These are phyloP conservation scores for Sporobolomyces phaffii DNA, from an alignment of 768 basidiomycete genomes.

Conservation along the genomic window DNA sequence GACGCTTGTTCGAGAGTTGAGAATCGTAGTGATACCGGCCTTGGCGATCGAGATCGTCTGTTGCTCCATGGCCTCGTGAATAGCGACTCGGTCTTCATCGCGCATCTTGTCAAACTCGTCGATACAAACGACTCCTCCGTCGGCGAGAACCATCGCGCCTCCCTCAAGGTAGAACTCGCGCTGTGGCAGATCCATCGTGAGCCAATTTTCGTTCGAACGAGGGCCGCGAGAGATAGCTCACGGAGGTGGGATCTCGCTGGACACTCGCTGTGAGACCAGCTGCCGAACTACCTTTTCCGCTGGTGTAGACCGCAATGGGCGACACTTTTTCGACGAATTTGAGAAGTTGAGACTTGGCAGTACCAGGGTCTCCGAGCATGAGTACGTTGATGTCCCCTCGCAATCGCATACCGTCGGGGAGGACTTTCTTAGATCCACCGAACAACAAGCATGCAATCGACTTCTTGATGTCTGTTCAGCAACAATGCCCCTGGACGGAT, in stretches of 20 bases:
- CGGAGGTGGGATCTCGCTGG: slow-evolving; percentile 84
- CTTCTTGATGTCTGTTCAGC: slow-evolving; percentile 81
- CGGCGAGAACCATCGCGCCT: slow-evolving; percentile 97
- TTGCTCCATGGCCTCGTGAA: slow-evolving; percentile 99
- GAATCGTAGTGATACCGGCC: slow-evolving; percentile 93
- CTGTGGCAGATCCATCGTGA: too few species aligned
- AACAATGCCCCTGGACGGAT: too few species aligned
- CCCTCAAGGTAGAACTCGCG: slow-evolving; percentile 98
- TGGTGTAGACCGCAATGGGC: slow-evolving; percentile 95
- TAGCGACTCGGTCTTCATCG: slow-evolving; percentile 96
- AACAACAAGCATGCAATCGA: slow-evolving; percentile 93
- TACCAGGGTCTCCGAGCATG: slow-evolving; percentile 93
- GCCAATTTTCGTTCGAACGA: too few species aligned
- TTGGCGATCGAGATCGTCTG: slow-evolving; percentile 95
- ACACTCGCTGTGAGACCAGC: slow-evolving; percentile 97
- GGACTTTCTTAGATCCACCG: slow-evolving; percentile 91
- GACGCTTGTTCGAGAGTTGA: slow-evolving; percentile 92
- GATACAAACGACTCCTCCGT: slow-evolving; percentile 96
- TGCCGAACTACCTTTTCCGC: slow-evolving; percentile 95
- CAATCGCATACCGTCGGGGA: slow-evolving; percentile 94
- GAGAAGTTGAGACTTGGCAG: slow-evolving; percentile 92
- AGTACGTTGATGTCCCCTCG: slow-evolving; percentile 97
- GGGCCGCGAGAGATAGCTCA: slow-evolving; percentile 53
- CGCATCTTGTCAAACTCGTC: slow-evolving; percentile 99
- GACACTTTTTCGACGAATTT: slow-evolving; percentile 99